A percentile compares a stretch with the other conserved stretches of the same genome.
phyloP scores from a whole-genome alignment of 768 basidiomycete species.

The Tulasnella sp. region DNA sequence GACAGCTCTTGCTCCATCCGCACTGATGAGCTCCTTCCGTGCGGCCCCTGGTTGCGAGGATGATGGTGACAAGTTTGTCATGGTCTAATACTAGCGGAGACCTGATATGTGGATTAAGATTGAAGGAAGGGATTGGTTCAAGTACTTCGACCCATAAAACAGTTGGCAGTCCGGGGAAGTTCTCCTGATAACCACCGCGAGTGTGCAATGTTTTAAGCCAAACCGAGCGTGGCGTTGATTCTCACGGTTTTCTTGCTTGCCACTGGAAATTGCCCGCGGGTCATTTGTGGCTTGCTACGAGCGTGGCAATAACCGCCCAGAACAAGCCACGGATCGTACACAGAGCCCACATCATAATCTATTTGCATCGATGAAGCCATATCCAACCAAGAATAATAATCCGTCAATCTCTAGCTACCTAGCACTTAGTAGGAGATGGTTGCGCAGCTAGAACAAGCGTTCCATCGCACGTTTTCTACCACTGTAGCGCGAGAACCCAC shows the following conservation, averaged over 20 bases:
- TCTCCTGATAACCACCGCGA: not conserved
- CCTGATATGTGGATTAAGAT: not conserved
- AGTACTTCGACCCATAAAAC: not conserved
- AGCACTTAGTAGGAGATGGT: no score
- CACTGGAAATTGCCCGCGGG: no score
- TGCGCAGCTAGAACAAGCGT: no score
- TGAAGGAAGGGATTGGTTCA: not conserved
- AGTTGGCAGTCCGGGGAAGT: not conserved
- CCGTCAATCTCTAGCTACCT: no score
- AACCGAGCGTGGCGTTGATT: not conserved
- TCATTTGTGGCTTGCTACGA: no score
- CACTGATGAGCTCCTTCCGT: not conserved
- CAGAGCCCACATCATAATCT: not conserved
- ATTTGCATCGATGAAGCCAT: no score
- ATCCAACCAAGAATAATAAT: no score
- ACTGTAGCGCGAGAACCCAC: no score
- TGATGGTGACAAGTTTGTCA: not conserved
- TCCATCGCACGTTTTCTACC: no score
- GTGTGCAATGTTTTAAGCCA: not conserved
- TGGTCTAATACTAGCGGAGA: not conserved
- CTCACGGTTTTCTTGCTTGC: not conserved
- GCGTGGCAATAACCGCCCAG: no score
- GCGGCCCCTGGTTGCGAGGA: not conserved
- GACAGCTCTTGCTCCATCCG: constrained; percentile 54
- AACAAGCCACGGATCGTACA: no score